Percentiles rank a stretch among this genome's conserved stretches.
These are phyloP conservation scores for Anthracocystis setariae DNA, from an alignment of 1,284 basidiomycete genomes.

Conservation along the genomic window DNA sequence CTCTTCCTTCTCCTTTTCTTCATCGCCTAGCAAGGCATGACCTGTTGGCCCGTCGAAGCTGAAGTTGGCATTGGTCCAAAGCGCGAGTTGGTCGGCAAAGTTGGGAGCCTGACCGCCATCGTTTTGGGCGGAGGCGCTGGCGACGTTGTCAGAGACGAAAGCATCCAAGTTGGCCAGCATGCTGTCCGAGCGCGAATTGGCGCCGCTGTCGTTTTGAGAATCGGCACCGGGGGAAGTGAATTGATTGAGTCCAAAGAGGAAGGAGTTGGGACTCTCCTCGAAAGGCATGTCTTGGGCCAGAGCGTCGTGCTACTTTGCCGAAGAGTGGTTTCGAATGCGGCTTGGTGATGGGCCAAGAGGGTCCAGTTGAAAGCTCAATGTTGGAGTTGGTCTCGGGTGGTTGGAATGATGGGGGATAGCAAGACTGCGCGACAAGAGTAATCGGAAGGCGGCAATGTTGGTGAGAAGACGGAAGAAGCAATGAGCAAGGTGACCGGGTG, in stretches of 20 bases:
- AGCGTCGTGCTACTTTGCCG: constrained; percentile 5
- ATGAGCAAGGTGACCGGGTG: background rate
- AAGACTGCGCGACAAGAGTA: too few relatives aligned
- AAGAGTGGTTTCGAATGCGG: background rate
- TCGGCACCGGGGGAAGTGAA: constrained; percentile 50
- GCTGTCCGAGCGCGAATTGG: constrained; percentile 37
- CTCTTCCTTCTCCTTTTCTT: constrained; percentile 65
- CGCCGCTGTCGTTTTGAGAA: constrained; percentile 29
- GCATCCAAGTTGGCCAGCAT: constrained; percentile 54
- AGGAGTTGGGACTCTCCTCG: constrained; percentile 58
- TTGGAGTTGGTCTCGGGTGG: background rate
- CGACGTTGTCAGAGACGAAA: constrained; percentile 41
- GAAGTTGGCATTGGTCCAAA: constrained; percentile 68
- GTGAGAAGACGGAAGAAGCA: background rate
- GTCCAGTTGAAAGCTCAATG: background rate
- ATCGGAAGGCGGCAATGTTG: too few relatives aligned
- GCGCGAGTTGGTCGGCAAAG: constrained; percentile 65
- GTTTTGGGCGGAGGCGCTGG: constrained; percentile 25
- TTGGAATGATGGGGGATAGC: too few relatives aligned
- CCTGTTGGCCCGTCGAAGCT: constrained; percentile 67
- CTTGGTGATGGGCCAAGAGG: background rate
- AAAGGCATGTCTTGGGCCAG: constrained; percentile 46
- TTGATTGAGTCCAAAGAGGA: constrained; percentile 62
- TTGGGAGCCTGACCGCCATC: constrained; percentile 47
- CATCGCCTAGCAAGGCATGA: constrained; percentile 64